Evolutionary conservation across 2,329 filamentous ascomycete genomes (phyloP), one percentile per base, ranked within the genome.

Genomic region (Cadophora sp.): DNA sequence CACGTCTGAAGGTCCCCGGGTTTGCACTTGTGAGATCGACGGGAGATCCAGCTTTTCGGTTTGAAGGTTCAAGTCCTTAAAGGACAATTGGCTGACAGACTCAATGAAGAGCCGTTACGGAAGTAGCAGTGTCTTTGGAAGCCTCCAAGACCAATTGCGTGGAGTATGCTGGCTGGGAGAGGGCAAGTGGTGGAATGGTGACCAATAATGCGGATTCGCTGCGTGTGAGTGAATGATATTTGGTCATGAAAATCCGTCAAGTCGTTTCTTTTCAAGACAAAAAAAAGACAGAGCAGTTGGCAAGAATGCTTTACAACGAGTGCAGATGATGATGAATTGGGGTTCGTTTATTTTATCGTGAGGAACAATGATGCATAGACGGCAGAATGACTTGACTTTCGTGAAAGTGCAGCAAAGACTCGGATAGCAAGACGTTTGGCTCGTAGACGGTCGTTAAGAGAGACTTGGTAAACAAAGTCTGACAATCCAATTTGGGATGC

Each of bases 21-120:
- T 88, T 83, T 92, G 90, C 84, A 92, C 88, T 85, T 92, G 90
- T 79, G 91, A 91, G 79, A 94, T 91, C 83, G 92, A 92, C 83
- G 92, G 92, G 81, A 94, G 89, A 92, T 94, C 93, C 93, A 97
- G 93, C 86, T 94, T 96, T 91, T 88, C 92, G 92, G 89, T 91
- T 83, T 88, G 68, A 70, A 58, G 53, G 71, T 66, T 75, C 70
- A 74, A 72, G 75, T 76, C 76, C 76, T 68, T 62, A 64, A 64
- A 72, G 75, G 75, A 78, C 74, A 73, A 69, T 72, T 71, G 67
- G 68, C 51, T 56, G 70, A 67, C 67, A 69, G 66, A 72, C 73
- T 75, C 73, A 70, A 69, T 64, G 70, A 71, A 70, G 72, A 72
- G 68, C 59, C 71, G 66, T 67, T 55, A 68, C 29, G 64, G 51